These are phyloP conservation scores for Cucumis cinereus DNA, from an alignment of 306 rosid species.

Conservation along the genomic window DNA sequence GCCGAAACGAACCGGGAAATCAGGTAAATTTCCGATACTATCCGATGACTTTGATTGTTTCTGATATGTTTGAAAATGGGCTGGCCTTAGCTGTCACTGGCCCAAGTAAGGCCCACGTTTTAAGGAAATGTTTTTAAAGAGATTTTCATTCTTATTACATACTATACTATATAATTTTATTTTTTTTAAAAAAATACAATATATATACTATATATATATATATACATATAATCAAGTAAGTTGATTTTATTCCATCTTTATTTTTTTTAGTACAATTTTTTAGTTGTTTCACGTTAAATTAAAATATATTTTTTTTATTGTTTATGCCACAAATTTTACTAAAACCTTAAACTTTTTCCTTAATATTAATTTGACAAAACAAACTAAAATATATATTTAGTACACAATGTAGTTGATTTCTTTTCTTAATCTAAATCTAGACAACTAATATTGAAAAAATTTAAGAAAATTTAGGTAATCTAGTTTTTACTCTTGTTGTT, in stretches of 20 bases:
- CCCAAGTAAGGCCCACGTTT: not conserved
- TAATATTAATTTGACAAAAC: not conserved
- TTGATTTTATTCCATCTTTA: too few relatives aligned
- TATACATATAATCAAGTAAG: not conserved
- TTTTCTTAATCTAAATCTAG: too few relatives aligned
- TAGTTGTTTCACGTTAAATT: not conserved
- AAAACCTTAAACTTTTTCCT: too few relatives aligned
- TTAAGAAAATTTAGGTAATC: too few relatives aligned
- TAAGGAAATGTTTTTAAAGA: not conserved
- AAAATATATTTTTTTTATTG: too few relatives aligned
- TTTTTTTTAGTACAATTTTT: too few relatives aligned
- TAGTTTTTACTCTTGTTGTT: too few relatives aligned
- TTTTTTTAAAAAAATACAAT: too few relatives aligned
- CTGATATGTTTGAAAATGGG: not conserved
- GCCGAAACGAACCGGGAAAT: constrained; percentile 22
- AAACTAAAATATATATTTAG: not conserved
- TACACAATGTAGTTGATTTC: not conserved
- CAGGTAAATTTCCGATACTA: constrained; percentile 29
- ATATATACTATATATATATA: too few relatives aligned
- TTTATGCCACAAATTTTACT: not conserved
- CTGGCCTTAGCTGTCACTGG: not conserved
- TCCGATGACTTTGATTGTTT: not conserved
- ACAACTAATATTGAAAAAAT: too few relatives aligned
- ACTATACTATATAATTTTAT: not conserved
- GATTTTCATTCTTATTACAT: not conserved